Conservation (phyloP, 352 stramenopile species). For the Aphanomyces cochlioides region DNA sequence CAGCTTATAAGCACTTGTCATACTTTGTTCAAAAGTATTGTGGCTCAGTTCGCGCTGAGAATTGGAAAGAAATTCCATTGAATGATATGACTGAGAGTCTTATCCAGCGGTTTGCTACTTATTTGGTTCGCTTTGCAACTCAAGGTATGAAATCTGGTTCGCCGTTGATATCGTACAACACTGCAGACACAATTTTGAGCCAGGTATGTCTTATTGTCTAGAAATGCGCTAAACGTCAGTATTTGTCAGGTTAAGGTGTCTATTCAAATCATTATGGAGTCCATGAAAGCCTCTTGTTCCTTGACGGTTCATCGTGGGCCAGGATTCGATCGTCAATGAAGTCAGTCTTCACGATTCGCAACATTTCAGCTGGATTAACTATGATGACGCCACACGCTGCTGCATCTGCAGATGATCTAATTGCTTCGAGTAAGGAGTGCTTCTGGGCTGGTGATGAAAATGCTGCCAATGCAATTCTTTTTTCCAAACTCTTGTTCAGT, state of each 20-base stretch:
- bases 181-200: not conserved
- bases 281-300: not conserved
- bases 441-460: not conserved
- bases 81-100: no score
- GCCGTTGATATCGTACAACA: not conserved
- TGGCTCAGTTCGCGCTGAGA: no score
- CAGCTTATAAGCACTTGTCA: no score
- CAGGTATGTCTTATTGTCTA: not conserved
- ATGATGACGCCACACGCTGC: not conserved
- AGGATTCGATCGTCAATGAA: not conserved
- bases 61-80: no score
- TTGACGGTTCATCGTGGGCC: not conserved
- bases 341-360: not conserved
- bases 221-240: no score
- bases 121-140: not conserved
- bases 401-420: not conserved
- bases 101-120: not conserved
- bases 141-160: not conserved
- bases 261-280: slow-evolving; percentile 9
- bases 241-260: not conserved
- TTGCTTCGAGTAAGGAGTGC: not conserved
- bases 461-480: no score
- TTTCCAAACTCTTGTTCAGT: not conserved
- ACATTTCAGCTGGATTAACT: not conserved
- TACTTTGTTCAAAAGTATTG: no score